phyloP scores from a whole-genome alignment of 345 rosid genomes.

The Turritis glabra region DNA sequence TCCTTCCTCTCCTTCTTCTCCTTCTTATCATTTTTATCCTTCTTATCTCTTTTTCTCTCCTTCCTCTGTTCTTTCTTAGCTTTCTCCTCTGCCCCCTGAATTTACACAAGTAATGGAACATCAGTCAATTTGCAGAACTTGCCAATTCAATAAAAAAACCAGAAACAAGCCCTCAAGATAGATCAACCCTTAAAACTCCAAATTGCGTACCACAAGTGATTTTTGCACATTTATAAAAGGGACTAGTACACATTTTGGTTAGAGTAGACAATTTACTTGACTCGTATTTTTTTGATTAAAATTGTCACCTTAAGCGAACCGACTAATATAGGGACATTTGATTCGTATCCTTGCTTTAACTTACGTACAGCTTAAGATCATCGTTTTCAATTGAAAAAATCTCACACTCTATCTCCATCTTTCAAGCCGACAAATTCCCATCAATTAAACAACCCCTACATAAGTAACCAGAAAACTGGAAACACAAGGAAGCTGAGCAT shows the following conservation, averaged over 20 bases:
- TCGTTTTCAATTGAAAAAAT: not conserved
- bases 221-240: not conserved
- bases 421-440: not conserved
- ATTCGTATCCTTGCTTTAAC: not conserved
- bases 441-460: not conserved
- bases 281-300: not conserved
- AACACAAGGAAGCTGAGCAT: conserved; percentile 37
- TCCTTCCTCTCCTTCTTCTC: conserved; percentile 10
- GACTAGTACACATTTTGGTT: not conserved
- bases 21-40: not conserved
- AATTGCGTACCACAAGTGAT: not conserved
- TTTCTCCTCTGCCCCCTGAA: conserved; percentile 31
- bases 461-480: conserved; percentile 5
- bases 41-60: conserved; percentile 20
- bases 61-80: conserved; percentile 33
- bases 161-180: not conserved
- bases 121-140: not conserved
- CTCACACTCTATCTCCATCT: conserved; percentile 1
- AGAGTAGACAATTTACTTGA: conserved; percentile 1
- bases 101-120: not conserved
- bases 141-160: not conserved
- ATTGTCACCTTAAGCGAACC: not conserved
- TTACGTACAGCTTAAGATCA: not conserved
- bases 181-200: not conserved
- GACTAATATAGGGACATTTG: not conserved